These are phyloP conservation scores for Penicillium cinerascens DNA, from an alignment of 495 filamentous ascomycete genomes.

Conservation along the genomic window DNA sequence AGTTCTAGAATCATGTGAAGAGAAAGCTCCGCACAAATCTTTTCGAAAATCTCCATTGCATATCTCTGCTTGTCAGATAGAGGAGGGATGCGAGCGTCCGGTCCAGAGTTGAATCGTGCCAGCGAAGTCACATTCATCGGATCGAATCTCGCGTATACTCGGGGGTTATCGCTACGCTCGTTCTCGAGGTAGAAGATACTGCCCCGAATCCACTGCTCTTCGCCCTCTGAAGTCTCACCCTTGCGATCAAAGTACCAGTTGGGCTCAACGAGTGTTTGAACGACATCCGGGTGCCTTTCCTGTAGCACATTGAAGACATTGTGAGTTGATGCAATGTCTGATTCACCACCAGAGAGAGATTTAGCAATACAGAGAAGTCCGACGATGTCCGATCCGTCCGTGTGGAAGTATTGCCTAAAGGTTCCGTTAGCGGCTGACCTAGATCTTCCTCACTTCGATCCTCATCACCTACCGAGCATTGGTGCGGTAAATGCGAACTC, in stretches of 20 bases:
- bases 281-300: conserved; percentile 68
- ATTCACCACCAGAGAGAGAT: conserved; percentile 74
- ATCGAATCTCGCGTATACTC: conserved; percentile 53
- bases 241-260: conserved; percentile 91
- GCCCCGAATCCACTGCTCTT: conserved; percentile 68
- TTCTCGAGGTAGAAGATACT: conserved; percentile 67
- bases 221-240: conserved; percentile 65
- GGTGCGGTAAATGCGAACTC: conserved; percentile 84
- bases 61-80: conserved; percentile 57
- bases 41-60: conserved; percentile 59
- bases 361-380: conserved; percentile 75
- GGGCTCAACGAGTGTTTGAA: conserved; percentile 61
- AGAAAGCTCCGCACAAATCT: conserved; percentile 56
- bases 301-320: conserved; percentile 74
- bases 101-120: conserved; percentile 55
- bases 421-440: background rate
- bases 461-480: conserved; percentile 62
- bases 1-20: conserved; percentile 70
- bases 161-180: conserved; percentile 27
- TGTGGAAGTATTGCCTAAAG: conserved; percentile 69
- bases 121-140: conserved; percentile 67
- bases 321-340: conserved; percentile 72
- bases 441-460: background rate
- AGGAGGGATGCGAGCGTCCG: conserved; percentile 50
- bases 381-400: conserved; percentile 73